Base-by-base conservation (phyloP, 2,329 filamentous ascomycete species). In the Arachnomyces sp. region DNA sequence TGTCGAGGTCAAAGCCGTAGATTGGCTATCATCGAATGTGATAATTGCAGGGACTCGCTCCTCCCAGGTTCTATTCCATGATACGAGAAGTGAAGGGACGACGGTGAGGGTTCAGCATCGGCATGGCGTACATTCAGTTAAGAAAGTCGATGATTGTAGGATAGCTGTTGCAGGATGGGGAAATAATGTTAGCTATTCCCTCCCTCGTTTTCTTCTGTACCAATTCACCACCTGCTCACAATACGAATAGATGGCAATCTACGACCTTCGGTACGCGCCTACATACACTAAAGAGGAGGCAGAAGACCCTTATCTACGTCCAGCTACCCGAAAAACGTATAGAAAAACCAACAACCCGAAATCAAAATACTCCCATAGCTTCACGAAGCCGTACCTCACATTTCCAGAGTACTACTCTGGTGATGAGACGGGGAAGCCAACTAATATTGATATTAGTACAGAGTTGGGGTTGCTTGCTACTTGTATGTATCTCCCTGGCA, bases 391-490 rank as follows among this genome's bases (percentile, higher is more conserved):
- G 1, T 66, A 63, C 36, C 46, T 66, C 28, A 46, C 46, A 4
- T 66, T 66, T 39, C 47, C 47, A 2, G 58, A 59, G n/a, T 59
- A 58, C 38, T 44, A 45, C 20, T 25, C 20, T 5, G 20, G 20
- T 1, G 51, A 36, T 29, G 36, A 48, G n/a, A 42, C 53, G 1
- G 44, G 51, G 12, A 39, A 45, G 11, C 50, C 56, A 18, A 55
- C 56, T 2, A 53, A 59, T 13, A 58, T 66, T 30, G 63, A 65
- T 38, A 31, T 65, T n/a, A 61, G 53, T 34, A 39, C 50, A 3
- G 60, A 65, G 34, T 47, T 66, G 1, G 60, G 58, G 3, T 51
- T 66, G 3, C 48, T 66, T 17, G 64, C 62, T 14, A 61, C 51
- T 41, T 54, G 64, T 66, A 44, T 28, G 55, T 50, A 15, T 30